Conservation (phyloP, 192 early-diverging fungal species). For the Phlyctochytrium arcticum region DNA sequence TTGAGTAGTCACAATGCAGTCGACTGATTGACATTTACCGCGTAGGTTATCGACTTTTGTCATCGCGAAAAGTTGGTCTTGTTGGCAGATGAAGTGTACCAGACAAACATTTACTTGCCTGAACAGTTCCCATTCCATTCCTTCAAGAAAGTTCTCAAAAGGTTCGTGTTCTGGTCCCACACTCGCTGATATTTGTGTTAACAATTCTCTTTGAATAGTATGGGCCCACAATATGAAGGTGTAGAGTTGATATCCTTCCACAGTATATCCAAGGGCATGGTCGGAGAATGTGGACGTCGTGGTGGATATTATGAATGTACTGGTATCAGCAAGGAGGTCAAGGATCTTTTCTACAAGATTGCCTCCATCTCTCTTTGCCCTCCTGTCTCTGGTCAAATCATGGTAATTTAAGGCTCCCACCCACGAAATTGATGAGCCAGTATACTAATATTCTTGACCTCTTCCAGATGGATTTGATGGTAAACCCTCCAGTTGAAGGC, state of each 20-base stretch:
- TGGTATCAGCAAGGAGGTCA: conserved; percentile 67
- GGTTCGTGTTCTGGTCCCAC: conserved; percentile 58
- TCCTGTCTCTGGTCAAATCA: conserved; percentile 90
- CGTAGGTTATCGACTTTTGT: conserved; percentile 80
- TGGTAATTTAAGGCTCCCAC: conserved; percentile 55
- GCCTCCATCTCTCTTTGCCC: conserved; percentile 91
- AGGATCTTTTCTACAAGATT: conserved; percentile 91
- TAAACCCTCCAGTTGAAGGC: conserved; percentile 78
- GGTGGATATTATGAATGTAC: conserved; percentile 96
- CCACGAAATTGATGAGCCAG: too few species aligned
- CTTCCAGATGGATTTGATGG: conserved; percentile 67
- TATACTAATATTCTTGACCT: too few species aligned
- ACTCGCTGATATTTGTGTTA: too few species aligned
- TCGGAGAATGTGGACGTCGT: conserved; percentile 96
- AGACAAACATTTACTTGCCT: conserved; percentile 88
- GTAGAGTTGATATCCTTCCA: conserved; percentile 95
- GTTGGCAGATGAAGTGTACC: conserved; percentile 98
- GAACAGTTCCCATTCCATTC: conserved; percentile 83
- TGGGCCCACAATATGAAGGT: conserved; percentile 63
- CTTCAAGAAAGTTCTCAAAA: conserved; percentile 89
- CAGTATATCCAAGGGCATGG: conserved; percentile 95
- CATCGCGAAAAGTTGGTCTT: conserved; percentile 75
- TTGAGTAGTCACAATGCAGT: background rate
- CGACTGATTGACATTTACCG: background rate
- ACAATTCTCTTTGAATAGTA: too few species aligned